phyloP scores from a whole-genome alignment of 768 basidiomycete genomes.

The Fomitopsis serialis region DNA sequence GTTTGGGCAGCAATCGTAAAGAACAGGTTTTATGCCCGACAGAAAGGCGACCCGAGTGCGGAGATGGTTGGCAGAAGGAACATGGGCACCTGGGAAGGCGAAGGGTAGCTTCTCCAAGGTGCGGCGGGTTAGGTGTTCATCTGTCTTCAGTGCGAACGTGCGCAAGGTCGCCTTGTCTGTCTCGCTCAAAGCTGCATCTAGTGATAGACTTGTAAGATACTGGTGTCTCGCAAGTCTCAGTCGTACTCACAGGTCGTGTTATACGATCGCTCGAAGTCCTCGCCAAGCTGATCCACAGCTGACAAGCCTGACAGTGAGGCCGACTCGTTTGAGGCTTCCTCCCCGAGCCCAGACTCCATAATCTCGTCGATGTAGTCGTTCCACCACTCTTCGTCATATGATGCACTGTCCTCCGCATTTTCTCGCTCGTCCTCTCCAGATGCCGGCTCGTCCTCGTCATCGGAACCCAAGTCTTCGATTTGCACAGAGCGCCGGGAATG shows the following conservation, averaged over 20 bases:
- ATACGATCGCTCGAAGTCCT: neutral
- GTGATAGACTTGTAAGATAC: neutral
- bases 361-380: neutral
- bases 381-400: neutral
- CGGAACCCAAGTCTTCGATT: too few species aligned
- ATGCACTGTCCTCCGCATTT: neutral
- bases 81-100: slow-evolving; percentile 1
- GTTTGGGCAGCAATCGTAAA: slow-evolving; percentile 19
- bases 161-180: neutral
- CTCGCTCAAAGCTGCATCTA: neutral
- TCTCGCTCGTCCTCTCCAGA: too few species aligned
- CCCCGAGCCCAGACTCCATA: neutral
- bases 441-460: too few species aligned
- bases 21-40: slow-evolving; percentile 10
- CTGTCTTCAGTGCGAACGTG: slow-evolving; percentile 4
- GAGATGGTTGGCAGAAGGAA: neutral
- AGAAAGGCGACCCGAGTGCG: slow-evolving; percentile 5
- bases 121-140: neutral
- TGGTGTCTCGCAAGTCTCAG: too few species aligned
- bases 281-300: neutral
- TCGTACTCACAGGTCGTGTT: neutral
- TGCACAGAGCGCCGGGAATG: too few species aligned
- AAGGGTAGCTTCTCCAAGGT: slow-evolving; percentile 4
- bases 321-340: too few species aligned
- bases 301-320: too few species aligned